phyloP scores from a whole-genome alignment of 1,139 yeast species.

The Hemisphaericaspora xylofermentans region DNA sequence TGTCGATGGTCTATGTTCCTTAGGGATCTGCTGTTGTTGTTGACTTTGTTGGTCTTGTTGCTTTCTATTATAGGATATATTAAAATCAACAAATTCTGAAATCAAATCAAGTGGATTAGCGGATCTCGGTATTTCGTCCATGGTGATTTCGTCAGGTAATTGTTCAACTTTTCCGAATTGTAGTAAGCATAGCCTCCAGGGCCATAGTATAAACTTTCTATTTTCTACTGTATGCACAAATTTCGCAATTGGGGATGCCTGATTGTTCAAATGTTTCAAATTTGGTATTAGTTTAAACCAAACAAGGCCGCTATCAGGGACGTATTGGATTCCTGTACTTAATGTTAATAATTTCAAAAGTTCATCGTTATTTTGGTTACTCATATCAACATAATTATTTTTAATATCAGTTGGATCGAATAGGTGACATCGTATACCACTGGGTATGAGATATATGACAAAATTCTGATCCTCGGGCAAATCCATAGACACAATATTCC shows the following conservation, averaged over 20 bases:
- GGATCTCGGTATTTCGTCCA: conserved; percentile 4
- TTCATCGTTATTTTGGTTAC: conserved; percentile 36
- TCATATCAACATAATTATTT: conserved; percentile 13
- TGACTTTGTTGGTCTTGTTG: conserved; percentile 9
- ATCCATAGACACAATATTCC: conserved; percentile 20
- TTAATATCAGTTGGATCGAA: conserved; percentile 27
- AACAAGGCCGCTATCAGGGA: conserved; percentile 13
- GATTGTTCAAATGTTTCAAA: conserved; percentile 63
- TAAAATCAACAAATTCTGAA: conserved; percentile 38
- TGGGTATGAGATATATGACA: conserved; percentile 68
- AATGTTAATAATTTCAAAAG: conserved; percentile 49
- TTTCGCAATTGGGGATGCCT: conserved; percentile 61
- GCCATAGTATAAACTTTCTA: conserved; percentile 67
- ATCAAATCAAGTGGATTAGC: conserved; percentile 35
- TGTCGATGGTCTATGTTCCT: conserved; percentile 3
- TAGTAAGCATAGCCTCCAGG: conserved; percentile 59
- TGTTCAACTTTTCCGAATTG: conserved; percentile 44
- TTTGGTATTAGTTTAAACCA: conserved; percentile 74
- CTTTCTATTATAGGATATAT: conserved; percentile 23
- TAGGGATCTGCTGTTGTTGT: conserved; percentile 3
- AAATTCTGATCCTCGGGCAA: conserved; percentile 22
- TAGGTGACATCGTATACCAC: conserved; percentile 70
- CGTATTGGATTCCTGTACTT: conserved; percentile 51
- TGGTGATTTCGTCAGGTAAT: conserved; percentile 1
- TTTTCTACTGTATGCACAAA: conserved; percentile 53